Percentiles rank a stretch among this genome's conserved stretches.
Conservation (phyloP, 495 filamentous ascomycete species). For the Aspergillus saccharolyticus region DNA sequence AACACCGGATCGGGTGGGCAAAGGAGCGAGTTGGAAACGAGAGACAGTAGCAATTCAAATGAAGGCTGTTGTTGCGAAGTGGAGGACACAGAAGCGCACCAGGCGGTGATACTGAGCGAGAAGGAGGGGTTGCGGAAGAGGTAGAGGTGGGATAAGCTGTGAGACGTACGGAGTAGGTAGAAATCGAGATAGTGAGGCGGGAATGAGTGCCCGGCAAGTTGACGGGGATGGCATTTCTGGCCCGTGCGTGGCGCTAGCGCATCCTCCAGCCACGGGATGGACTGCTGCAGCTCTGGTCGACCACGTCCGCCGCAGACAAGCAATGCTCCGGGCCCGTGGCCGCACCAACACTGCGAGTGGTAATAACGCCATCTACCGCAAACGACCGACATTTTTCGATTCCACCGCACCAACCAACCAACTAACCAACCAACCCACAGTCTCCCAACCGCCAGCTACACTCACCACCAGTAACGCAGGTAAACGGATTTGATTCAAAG, state of each 20-base stretch:
- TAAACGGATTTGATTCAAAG: background rate
- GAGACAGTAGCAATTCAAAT: background rate
- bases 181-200: background rate
- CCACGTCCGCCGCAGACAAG: background rate
- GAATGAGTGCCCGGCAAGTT: background rate
- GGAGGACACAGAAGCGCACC: background rate
- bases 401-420: too few species aligned
- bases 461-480: background rate
- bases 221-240: background rate
- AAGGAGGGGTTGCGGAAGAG: background rate
- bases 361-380: background rate
- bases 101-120: conserved; percentile 4
- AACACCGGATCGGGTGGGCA: background rate
- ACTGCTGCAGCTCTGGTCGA: too few species aligned
- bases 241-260: background rate
- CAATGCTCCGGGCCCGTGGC: conserved; percentile 10
- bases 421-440: too few species aligned
- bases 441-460: background rate
- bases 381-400: conserved; percentile 1
- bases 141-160: background rate
- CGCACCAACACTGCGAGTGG: conserved; percentile 6
- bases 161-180: background rate
- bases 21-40: background rate
- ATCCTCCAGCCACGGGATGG: background rate
- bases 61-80: background rate